Evolutionary conservation across 371 early-diverging fungal species (phyloP).

Genomic region (Lichtheimia hyalospora): DNA sequence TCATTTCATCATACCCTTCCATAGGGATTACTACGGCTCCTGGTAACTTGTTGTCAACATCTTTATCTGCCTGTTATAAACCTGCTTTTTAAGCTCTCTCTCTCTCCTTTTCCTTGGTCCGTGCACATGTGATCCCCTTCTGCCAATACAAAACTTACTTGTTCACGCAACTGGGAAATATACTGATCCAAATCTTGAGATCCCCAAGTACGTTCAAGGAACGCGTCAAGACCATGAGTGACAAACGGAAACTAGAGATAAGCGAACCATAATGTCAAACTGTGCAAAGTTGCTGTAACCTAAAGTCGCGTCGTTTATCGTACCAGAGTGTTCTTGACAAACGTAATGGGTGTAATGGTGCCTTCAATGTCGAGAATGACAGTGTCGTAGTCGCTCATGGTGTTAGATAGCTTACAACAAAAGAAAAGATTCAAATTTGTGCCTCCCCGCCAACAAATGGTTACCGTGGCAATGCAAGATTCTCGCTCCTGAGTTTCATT

Average conservation of each 20-base stretch:
- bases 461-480: too few species aligned
- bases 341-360: conserved; percentile 95
- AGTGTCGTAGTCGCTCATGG: conserved; percentile 35
- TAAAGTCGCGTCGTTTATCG: background rate
- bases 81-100: too few species aligned
- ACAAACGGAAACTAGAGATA: conserved; percentile 80
- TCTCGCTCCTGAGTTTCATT: too few species aligned
- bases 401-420: too few species aligned
- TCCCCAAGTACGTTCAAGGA: conserved; percentile 70
- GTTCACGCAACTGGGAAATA: conserved; percentile 68
- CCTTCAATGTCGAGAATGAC: conserved; percentile 92
- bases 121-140: too few species aligned
- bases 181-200: conserved; percentile 57
- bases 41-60: conserved; percentile 47
- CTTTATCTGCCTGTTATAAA: conserved; percentile 53
- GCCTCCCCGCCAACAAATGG: too few species aligned
- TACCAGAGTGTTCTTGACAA: conserved; percentile 87
- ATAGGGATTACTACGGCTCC: conserved; percentile 50
- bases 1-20: conserved; percentile 27
- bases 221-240: conserved; percentile 53
- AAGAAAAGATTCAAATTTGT: too few species aligned
- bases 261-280: too few species aligned
- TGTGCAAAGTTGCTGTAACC: too few species aligned
- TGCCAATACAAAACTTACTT: conserved; percentile 45
- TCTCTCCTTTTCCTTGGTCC: too few species aligned